Conservation (phyloP, 1,284 basidiomycete species). For the Phellopilus nigrolimitatus region DNA sequence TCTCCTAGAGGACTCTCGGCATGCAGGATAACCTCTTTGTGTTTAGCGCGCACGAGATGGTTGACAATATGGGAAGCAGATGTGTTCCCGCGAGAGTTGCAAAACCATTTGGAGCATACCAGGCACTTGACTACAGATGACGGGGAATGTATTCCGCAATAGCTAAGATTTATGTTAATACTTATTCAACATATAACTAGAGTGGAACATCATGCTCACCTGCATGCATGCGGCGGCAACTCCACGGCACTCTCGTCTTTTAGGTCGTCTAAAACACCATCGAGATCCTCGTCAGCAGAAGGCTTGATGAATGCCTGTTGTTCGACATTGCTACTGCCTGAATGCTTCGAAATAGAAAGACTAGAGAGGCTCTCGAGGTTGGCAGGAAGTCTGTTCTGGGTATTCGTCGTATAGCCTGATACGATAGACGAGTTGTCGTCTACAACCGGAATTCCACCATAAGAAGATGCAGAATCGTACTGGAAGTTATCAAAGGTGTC, state of each 20-base stretch:
- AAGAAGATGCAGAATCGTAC: constrained; percentile 72
- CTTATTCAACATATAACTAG: constrained; percentile 11
- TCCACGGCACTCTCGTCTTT: constrained; percentile 84
- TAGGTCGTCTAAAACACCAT: constrained; percentile 81
- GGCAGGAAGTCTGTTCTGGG: constrained; percentile 41
- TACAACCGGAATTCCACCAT: constrained; percentile 69
- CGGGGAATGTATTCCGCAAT: constrained; percentile 98
- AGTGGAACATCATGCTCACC: constrained; percentile 44
- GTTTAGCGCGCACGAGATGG: constrained; percentile 97
- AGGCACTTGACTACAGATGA: constrained; percentile 97
- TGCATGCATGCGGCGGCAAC: constrained; percentile 89
- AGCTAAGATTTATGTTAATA: constrained; percentile 48
- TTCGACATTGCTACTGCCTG: constrained; percentile 29
- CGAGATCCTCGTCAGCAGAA: constrained; percentile 73
- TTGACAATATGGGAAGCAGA: constrained; percentile 99
- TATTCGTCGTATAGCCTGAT: constrained; percentile 63
- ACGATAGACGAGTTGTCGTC: constrained; percentile 81
- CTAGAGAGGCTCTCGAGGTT: constrained; percentile 57
- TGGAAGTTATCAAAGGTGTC: constrained; percentile 77
- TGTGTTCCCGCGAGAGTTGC: constrained; percentile 98
- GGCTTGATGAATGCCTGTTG: constrained; percentile 27
- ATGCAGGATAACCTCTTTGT: constrained; percentile 97
- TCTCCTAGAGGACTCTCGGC: constrained; percentile 94
- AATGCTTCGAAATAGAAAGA: constrained; percentile 51
- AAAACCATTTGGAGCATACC: constrained; percentile 97